Conservation (phyloP, 768 basidiomycete genomes). For the Pisolithus sp. region DNA sequence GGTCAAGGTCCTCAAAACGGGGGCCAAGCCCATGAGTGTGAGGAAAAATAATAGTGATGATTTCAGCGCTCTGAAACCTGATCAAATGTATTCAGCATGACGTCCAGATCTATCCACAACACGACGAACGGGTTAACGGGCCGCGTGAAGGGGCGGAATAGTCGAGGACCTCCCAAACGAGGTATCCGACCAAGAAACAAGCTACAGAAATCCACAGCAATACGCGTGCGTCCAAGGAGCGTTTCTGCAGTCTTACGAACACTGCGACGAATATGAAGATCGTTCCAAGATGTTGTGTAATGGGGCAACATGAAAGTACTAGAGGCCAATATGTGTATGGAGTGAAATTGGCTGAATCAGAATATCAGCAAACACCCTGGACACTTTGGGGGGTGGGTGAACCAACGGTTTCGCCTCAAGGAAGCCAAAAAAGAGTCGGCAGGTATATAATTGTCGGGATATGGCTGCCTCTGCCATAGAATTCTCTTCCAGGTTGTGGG, state of each 20-base stretch:
- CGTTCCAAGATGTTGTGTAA: conserved; percentile 79
- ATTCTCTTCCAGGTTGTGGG: conserved; percentile 55
- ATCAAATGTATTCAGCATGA: conserved; percentile 7
- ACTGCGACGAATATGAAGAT: conserved; percentile 78
- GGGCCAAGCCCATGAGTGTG: conserved; percentile 82
- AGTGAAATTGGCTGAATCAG: conserved; percentile 61
- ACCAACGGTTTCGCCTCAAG: conserved; percentile 71
- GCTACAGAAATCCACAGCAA: conserved; percentile 59
- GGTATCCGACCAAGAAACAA: conserved; percentile 56
- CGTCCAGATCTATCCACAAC: background rate
- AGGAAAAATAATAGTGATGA: conserved; percentile 85
- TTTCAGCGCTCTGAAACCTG: conserved; percentile 69
- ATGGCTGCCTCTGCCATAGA: conserved; percentile 71
- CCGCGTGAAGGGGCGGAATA: conserved; percentile 26
- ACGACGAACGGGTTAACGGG: conserved; percentile 21
- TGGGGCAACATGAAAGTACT: conserved; percentile 61
- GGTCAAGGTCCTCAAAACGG: conserved; percentile 86
- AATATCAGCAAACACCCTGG: conserved; percentile 7
- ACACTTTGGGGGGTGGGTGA: conserved; percentile 6
- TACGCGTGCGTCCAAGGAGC: conserved; percentile 58
- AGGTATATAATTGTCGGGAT: conserved; percentile 85
- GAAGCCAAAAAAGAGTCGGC: conserved; percentile 67
- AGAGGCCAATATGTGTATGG: conserved; percentile 74
- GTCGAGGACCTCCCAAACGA: conserved; percentile 54
- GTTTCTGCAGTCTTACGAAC: conserved; percentile 66